Evolutionary conservation across 2,329 filamentous ascomycete species (phyloP).

Genomic region (Endocalyx cinctus): DNA sequence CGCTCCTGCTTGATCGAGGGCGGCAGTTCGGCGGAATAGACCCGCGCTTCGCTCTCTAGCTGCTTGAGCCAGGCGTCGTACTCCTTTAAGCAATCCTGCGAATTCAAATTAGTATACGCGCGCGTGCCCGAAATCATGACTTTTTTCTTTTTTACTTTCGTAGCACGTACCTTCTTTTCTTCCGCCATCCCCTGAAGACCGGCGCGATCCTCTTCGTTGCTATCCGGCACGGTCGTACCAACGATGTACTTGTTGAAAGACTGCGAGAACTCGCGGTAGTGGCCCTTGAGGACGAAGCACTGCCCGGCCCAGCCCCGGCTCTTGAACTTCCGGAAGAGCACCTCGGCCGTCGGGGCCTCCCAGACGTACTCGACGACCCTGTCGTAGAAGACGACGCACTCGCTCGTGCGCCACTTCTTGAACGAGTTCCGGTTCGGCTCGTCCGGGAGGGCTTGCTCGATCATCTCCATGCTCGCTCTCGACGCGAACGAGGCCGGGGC

Average conservation of each 20-base stretch:
- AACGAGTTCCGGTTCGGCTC: conserved; percentile 43
- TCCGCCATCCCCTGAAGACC: conserved; percentile 28
- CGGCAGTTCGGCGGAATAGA: conserved; percentile 32
- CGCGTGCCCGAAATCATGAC: too few species aligned
- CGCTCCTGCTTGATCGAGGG: conserved; percentile 36
- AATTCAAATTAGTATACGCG: too few species aligned
- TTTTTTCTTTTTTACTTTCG: not conserved
- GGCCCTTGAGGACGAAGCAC: conserved; percentile 51
- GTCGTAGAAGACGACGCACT: conserved; percentile 50
- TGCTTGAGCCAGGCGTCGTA: conserved; percentile 42
- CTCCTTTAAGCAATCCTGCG: conserved; percentile 29
- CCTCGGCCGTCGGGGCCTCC: conserved; percentile 46
- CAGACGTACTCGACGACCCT: conserved; percentile 43
- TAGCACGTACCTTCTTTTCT: not conserved
- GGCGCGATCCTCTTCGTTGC: conserved; percentile 36
- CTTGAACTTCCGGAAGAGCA: conserved; percentile 41
- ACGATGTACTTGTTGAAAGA: conserved; percentile 49
- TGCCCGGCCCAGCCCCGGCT: conserved; percentile 45
- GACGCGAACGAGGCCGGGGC: conserved; percentile 45
- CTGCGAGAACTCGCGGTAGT: conserved; percentile 50
- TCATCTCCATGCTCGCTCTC: conserved; percentile 43
- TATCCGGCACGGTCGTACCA: conserved; percentile 36
- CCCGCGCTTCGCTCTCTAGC: conserved; percentile 39
- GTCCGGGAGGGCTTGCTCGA: conserved; percentile 46
- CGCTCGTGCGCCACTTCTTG: conserved; percentile 40